Conservation (phyloP, 2,329 filamentous ascomycete genomes). For the Talaromyces atroroseus region DNA sequence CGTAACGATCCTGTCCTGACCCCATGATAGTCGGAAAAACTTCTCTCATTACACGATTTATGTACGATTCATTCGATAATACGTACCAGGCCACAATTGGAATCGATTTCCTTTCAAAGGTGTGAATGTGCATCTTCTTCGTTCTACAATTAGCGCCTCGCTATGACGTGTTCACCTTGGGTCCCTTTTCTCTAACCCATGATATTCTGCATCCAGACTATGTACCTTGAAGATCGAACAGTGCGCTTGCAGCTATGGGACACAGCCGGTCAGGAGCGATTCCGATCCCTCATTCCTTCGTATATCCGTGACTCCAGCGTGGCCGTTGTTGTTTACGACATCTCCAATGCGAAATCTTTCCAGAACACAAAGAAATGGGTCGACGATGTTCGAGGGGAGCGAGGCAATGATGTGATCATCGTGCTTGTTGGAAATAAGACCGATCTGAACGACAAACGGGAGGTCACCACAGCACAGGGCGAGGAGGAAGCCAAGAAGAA, state of each 20-base stretch:
- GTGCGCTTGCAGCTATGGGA: conserved; percentile 98
- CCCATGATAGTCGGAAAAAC: conserved; percentile 80
- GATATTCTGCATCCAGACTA: conserved; percentile 58
- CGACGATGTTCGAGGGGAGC: conserved; percentile 91
- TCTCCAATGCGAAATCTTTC: conserved; percentile 95
- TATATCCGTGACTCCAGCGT: conserved; percentile 98
- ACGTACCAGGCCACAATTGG: conserved; percentile 99
- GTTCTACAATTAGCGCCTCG: neutral
- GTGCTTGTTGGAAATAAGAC: conserved; percentile 99
- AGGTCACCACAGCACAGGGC: conserved; percentile 92
- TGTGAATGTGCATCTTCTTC: conserved; percentile 35
- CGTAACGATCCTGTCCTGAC: conserved; percentile 20
- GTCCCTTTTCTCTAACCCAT: neutral
- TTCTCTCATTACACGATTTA: conserved; percentile 96
- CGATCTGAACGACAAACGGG: conserved; percentile 94
- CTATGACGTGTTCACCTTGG: neutral
- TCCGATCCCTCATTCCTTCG: conserved; percentile 92
- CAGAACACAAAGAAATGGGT: conserved; percentile 99
- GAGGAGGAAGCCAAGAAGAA: conserved; percentile 98
- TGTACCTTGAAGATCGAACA: conserved; percentile 98
- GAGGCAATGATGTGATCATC: conserved; percentile 98
- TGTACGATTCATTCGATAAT: conserved; percentile 99
- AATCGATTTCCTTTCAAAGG: conserved; percentile 98
- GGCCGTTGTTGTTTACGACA: conserved; percentile 97
- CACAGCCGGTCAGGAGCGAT: conserved; percentile 94